Evolutionary conservation across 345 rosid species (phyloP).

Genomic region (Brassica rapa): DNA sequence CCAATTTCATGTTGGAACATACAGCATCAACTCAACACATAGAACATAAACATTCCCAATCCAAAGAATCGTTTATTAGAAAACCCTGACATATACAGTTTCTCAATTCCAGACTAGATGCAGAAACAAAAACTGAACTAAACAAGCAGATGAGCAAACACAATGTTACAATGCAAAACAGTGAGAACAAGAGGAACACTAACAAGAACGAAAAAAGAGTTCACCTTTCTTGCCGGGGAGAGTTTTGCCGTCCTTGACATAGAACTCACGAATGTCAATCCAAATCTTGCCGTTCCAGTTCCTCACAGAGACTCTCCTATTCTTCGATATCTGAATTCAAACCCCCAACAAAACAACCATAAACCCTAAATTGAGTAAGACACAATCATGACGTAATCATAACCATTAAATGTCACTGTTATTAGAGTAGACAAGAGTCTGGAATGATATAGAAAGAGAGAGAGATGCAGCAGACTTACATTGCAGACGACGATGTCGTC

Average conservation of each 20-base stretch:
- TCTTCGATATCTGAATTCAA: slow-evolving; percentile 68
- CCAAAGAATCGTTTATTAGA: too few relatives aligned
- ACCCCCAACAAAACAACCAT: neutral
- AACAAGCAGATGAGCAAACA: slow-evolving; percentile 3
- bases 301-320: slow-evolving; percentile 82
- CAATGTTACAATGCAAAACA: neutral
- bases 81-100: too few relatives aligned
- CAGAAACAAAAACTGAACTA: neutral
- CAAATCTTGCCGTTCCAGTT: slow-evolving; percentile 77
- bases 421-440: neutral
- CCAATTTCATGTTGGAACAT: neutral
- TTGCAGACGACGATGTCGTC: slow-evolving; percentile 79
- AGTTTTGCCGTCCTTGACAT: slow-evolving; percentile 76
- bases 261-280: slow-evolving; percentile 94
- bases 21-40: too few relatives aligned
- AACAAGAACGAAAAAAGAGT: neutral
- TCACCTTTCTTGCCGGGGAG: slow-evolving; percentile 86
- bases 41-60: too few relatives aligned
- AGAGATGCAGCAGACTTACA: slow-evolving; percentile 36
- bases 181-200: neutral
- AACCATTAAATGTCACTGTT: slow-evolving; percentile 23
- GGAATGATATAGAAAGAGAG: neutral
- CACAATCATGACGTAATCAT: slow-evolving; percentile 5
- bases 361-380: slow-evolving; percentile 11
- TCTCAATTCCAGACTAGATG: neutral